phyloP scores from a whole-genome alignment of 257 asterid genomes.

The Vinca minor region DNA sequence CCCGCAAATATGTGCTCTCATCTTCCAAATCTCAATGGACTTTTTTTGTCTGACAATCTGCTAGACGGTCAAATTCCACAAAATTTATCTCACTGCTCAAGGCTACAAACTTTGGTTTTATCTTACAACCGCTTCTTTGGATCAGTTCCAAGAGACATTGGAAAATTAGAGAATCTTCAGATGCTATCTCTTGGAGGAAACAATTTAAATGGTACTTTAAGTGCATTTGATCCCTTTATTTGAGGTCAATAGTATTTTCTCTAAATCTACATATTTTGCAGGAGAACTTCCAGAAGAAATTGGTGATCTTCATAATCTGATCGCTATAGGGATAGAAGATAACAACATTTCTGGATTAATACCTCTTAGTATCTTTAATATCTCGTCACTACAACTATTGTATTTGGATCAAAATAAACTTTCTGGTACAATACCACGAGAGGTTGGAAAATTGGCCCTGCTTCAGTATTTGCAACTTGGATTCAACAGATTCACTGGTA shows the following conservation, averaged over 20 bases:
- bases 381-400: background rate
- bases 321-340: background rate
- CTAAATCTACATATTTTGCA: background rate
- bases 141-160: background rate
- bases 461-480: background rate
- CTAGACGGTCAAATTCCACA: constrained; percentile 11
- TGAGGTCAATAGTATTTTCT: too few relatives aligned
- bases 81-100: background rate
- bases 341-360: background rate
- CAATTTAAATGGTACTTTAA: background rate
- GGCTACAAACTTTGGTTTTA: background rate
- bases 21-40: constrained; percentile 3
- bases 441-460: background rate
- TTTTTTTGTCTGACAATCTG: constrained; percentile 14
- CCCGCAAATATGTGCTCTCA: constrained; percentile 15
- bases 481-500: background rate
- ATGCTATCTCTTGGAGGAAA: background rate
- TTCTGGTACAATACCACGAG: background rate
- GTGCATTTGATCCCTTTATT: too few relatives aligned
- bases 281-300: constrained; percentile 20
- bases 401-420: background rate
- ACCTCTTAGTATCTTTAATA: background rate
- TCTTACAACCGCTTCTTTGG: constrained; percentile 21
- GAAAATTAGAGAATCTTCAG: constrained; percentile 8
- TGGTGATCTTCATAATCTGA: constrained; percentile 5